Evolutionary conservation across 345 rosid genomes (phyloP), one percentile per base, ranked within the genome.

Genomic region (Hypericum perforatum): DNA sequence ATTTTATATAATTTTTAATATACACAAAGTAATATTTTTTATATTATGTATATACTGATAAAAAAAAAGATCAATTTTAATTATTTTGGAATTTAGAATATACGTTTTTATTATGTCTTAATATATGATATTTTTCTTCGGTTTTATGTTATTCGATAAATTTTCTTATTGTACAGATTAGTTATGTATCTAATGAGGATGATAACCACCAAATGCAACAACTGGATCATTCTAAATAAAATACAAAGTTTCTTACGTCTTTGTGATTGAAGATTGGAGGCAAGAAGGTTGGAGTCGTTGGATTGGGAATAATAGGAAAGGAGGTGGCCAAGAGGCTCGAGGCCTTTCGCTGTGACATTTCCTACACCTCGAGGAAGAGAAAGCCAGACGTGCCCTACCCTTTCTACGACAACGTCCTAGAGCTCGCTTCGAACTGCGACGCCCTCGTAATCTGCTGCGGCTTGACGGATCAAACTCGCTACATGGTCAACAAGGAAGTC

Each of bases 361-460:
- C 61, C 0, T 60, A 66, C 32, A 66, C 42, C 41, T 66, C 70
- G 9, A 60, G 65, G 60, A 66, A 44, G 47, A 38, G 56, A 37
- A 66, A 60, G 16, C n/a, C 61, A 7, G 11, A 7, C 49, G 53
- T 49, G 6, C 13, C 61, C 9, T 66, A 59, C 38, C 50, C 70
- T 11, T 55, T 59, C 39, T 60, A 60, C 13, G 10, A 11, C 2
- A 11, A 59, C 32, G 60, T 65, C 2, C 14, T n/a, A 7, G 65
- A 54, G 6, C 53, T 66, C 9, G 70, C 56, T 5, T 58, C 50
- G 3, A 43, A 54, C 9, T 37, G 49, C 1, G 60, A 58, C 46
- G 60, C 49, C n/a, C 56, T 65, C n/a, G 9, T 64, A 39, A 54
- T 59, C 14, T 65, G 64, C 9, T 65, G 70, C n/a, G 52, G 45